Conservation (phyloP, 441 rosid genomes). For the Arabidopsis hybrid region DNA sequence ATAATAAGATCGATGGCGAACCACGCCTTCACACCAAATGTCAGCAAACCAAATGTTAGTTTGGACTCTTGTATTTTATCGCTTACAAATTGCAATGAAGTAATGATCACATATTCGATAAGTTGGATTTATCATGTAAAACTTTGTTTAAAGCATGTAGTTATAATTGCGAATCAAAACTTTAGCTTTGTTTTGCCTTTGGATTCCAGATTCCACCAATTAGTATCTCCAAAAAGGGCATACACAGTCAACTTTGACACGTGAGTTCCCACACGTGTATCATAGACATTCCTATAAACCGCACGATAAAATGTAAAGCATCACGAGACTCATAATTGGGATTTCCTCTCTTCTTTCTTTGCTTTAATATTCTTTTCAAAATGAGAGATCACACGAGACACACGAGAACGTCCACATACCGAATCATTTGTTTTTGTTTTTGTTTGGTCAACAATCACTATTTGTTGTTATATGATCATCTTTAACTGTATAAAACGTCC, state of each 20-base stretch:
- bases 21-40: too few relatives aligned
- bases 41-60: too few relatives aligned
- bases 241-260: conserved; percentile 17
- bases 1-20: background rate
- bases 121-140: background rate
- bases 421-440: too few relatives aligned
- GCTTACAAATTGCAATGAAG: background rate
- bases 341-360: background rate
- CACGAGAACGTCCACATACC: too few relatives aligned
- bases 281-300: conserved; percentile 20
- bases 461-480: too few relatives aligned
- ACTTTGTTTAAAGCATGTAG: background rate
- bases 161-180: background rate
- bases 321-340: conserved; percentile 35
- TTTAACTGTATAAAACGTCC: too few relatives aligned
- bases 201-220: conserved; percentile 33
- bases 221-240: background rate
- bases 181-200: conserved; percentile 1
- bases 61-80: too few relatives aligned
- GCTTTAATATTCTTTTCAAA: background rate
- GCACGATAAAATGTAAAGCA: conserved; percentile 22
- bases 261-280: conserved; percentile 25
- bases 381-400: too few relatives aligned
- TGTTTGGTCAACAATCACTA: too few relatives aligned
- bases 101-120: background rate